Percentiles rank a stretch among this genome's conserved stretches.
These are phyloP conservation scores for Suhomyces wounanorum DNA, from an alignment of 1,139 yeast species.

Conservation along the genomic window DNA sequence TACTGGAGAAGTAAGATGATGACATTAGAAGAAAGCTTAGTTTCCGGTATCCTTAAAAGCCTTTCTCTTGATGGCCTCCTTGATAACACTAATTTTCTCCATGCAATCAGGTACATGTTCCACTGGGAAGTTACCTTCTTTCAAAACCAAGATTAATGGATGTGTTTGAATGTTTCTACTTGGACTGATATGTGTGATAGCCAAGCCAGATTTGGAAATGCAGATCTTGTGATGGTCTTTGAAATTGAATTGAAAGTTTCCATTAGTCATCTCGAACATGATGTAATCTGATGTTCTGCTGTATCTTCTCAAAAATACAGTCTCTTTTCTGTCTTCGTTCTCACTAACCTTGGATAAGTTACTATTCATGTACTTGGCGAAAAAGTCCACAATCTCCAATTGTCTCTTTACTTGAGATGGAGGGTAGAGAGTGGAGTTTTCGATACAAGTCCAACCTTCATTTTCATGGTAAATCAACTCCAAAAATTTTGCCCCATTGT, in stretches of 20 bases:
- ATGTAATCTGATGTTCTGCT: slow-evolving; percentile 77
- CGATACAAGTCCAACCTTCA: slow-evolving; percentile 76
- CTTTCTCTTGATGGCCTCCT: slow-evolving; percentile 45
- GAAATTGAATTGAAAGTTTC: slow-evolving; percentile 90
- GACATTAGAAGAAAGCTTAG: slow-evolving; percentile 2
- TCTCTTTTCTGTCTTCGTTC: slow-evolving; percentile 57
- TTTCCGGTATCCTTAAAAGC: slow-evolving; percentile 33
- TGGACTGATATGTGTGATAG: slow-evolving; percentile 81
- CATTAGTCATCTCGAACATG: slow-evolving; percentile 93
- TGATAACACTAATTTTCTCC: slow-evolving; percentile 38
- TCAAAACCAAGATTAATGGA: slow-evolving; percentile 60
- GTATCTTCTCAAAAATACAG: slow-evolving; percentile 77
- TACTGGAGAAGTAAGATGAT: slow-evolving; percentile 11
- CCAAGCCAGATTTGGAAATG: slow-evolving; percentile 71
- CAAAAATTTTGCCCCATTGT: slow-evolving; percentile 64
- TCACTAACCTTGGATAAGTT: slow-evolving; percentile 76
- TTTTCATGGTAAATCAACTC: slow-evolving; percentile 59
- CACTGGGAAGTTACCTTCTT: slow-evolving; percentile 63
- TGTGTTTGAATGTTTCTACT: slow-evolving; percentile 71
- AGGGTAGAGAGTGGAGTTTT: slow-evolving; percentile 55
- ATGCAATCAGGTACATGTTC: slow-evolving; percentile 54
- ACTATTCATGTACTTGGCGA: slow-evolving; percentile 80
- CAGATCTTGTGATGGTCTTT: slow-evolving; percentile 92
- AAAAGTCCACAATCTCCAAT: slow-evolving; percentile 79
- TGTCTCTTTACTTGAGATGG: slow-evolving; percentile 68